Base-by-base conservation (phyloP, 2,329 filamentous ascomycete species). In the Xylariomycetidae sp. region DNA sequence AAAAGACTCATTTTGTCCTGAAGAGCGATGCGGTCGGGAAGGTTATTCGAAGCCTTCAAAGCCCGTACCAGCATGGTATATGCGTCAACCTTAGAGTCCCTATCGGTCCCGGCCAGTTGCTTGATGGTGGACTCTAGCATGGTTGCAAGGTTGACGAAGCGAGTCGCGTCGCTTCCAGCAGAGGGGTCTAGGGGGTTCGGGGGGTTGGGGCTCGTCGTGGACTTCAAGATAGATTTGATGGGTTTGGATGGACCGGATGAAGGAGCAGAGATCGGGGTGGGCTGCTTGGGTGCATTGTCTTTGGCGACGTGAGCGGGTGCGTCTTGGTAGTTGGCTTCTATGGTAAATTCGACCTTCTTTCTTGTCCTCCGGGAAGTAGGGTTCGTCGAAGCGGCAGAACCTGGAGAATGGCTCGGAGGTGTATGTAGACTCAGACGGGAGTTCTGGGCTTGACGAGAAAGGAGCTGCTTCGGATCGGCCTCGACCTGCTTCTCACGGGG, bases 91-190 rank as follows among this genome's bases (percentile, higher is more conserved):
- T 83, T 83, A 10, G 78, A 80, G 37, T 80, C 74, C 33, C 82
- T 72, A 46, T 88, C 84, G 18, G 78, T 69, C 15, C 85, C 80
- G 23, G 83, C 85, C 30, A 98, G 72, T 60, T 92, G 85, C 59
- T 86, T 82, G 22, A 88, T 74, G 5, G 88, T 79, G 1, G 87
- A 94, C 48, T 94, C 85, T 44, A 97, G 64, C 82, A 96, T 92
- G 48, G 79, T 79, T 44, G 75, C 73, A 37, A 95, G 80, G 25
- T 75, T 81, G 27, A 72, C 67, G 10, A 41, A 44, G 2, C 40
- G 38, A 47, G 54, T 36, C 41, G 62, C 43, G 53, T 70, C 38
- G 61, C 61, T 41, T 56, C 61, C 59, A 61, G 57, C 64, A 50
- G 42, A 58, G 42, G 60, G 58, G 49, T 64, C 61, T 41, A 70